Evolutionary conservation across 495 filamentous ascomycete species (phyloP), one percentile per base, ranked within the genome.

Genomic region (Trichoderma reesei): DNA sequence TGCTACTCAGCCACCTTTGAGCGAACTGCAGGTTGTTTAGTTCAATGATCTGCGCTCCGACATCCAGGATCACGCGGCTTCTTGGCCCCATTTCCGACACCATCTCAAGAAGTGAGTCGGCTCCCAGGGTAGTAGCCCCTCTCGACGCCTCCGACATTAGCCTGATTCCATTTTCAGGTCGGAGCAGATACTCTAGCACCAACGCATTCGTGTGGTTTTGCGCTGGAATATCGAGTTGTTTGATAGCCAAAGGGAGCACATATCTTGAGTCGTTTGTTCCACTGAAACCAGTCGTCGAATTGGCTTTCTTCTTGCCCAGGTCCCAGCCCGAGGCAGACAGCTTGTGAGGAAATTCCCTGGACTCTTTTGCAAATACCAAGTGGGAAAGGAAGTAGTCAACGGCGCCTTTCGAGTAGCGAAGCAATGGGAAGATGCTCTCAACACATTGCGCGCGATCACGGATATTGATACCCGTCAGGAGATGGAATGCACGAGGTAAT

Each of bases 251-350:
- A 1, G 88, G 86, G 0, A 90, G 75, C 2, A 85, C 70, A 38
- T 75, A 67, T 54, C 79, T 76, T 20, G 80, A 84, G 68, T 92
- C 87, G 44, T 88, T 90, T 0, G 88, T 92, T 3, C 88, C 88
- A 70, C 86, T 90, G 65, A 91, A 91, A 0, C 88, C 87, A 0
- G 83, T 86, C 0, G 83, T 84, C 0, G 80, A 77, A 37, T 83
- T 73, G 0, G 18, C 59, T 66, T 80, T 84, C 3, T 64, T 62
- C 64, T 78, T 74, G 2, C 67, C 82, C 44, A 89, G 76, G 69
- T 91, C 88, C 86, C 88, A 91, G 0, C 85, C 88, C 0, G 88
- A 90, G 0, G 85, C 78, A 0, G 85, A 86, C 2, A 91, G 73
- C 68, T 88, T 92, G 1, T 79, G 64, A 0, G 83, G 80, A 64